Conservation (phyloP, 2,329 filamentous ascomycete species). For the Aspergillus ochraceus region DNA sequence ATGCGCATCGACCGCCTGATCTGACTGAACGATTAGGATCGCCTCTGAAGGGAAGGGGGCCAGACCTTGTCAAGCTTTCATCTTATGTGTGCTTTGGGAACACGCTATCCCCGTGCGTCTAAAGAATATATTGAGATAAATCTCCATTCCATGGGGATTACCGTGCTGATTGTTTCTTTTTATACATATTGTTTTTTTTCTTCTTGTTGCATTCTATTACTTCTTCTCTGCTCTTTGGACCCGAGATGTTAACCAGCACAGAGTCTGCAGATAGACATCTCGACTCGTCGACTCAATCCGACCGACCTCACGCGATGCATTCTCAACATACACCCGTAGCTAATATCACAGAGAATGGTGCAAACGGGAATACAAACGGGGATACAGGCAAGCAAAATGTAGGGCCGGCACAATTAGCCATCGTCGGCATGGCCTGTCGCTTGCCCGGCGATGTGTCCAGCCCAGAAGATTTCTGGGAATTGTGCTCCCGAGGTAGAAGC, state of each 20-base stretch:
- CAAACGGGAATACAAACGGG: background rate
- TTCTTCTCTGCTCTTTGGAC: background rate
- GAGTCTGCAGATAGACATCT: background rate
- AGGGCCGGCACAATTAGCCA: background rate
- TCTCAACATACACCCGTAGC: background rate
- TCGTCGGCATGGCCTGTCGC: constrained; percentile 14
- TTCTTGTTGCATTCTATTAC: background rate
- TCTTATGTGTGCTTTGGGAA: background rate
- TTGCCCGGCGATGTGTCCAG: constrained; percentile 9
- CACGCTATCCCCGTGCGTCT: background rate
- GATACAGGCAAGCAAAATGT: background rate
- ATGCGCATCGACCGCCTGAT: background rate
- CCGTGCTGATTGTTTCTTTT: background rate
- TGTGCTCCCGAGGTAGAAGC: constrained; percentile 1
- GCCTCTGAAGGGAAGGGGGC: background rate
- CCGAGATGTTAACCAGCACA: background rate
- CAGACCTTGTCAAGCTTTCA: background rate
- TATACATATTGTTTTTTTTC: background rate
- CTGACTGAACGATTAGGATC: background rate
- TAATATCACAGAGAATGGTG: background rate
- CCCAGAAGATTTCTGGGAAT: constrained; percentile 11
- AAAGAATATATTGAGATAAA: background rate
- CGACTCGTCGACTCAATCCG: background rate
- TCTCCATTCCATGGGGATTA: background rate
- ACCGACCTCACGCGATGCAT: background rate